These are phyloP conservation scores for Hortiboletus rubellus DNA, from an alignment of 1,284 basidiomycete species.

Conservation along the genomic window DNA sequence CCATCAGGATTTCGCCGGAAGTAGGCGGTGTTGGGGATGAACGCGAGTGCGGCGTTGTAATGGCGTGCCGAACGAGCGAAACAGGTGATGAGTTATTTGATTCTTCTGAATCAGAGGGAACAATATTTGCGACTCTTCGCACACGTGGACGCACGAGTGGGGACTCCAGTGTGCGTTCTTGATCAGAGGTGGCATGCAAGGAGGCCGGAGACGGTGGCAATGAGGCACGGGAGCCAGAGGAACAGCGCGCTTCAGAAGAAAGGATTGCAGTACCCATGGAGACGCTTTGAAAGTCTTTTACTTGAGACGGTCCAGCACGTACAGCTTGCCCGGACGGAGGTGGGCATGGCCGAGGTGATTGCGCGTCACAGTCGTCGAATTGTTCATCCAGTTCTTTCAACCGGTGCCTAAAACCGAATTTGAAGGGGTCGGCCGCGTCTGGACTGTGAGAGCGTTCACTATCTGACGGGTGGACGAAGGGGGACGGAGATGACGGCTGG, in stretches of 20 bases:
- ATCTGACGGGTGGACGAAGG: conserved; percentile 14
- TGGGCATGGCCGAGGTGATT: neutral
- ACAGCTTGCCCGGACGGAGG: conserved; percentile 1
- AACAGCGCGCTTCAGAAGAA: conserved; percentile 9
- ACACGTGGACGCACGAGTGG: conserved; percentile 12
- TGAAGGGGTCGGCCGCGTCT: conserved; percentile 7
- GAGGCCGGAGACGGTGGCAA: conserved; percentile 14
- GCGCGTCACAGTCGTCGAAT: conserved; percentile 19
- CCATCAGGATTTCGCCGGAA: conserved; percentile 31
- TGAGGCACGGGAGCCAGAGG: conserved; percentile 13
- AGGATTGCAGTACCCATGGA: conserved; percentile 17
- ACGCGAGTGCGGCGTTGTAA: conserved; percentile 31
- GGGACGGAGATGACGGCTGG: conserved; percentile 8
- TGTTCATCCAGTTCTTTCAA: conserved; percentile 27
- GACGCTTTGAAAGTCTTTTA: conserved; percentile 21
- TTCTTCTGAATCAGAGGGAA: conserved; percentile 27
- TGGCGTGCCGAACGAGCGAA: conserved; percentile 31
- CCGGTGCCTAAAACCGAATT: conserved; percentile 30
- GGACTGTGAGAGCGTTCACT: conserved; percentile 8
- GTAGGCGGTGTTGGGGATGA: conserved; percentile 37
- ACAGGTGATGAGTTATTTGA: conserved; percentile 25
- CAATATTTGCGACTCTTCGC: conserved; percentile 1
- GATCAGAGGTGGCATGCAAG: conserved; percentile 1
- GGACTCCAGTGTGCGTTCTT: conserved; percentile 9
- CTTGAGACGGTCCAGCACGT: conserved; percentile 7